These are phyloP conservation scores for Phytophthora podocarpi DNA, from an alignment of 352 stramenopile genomes.

Conservation along the genomic window DNA sequence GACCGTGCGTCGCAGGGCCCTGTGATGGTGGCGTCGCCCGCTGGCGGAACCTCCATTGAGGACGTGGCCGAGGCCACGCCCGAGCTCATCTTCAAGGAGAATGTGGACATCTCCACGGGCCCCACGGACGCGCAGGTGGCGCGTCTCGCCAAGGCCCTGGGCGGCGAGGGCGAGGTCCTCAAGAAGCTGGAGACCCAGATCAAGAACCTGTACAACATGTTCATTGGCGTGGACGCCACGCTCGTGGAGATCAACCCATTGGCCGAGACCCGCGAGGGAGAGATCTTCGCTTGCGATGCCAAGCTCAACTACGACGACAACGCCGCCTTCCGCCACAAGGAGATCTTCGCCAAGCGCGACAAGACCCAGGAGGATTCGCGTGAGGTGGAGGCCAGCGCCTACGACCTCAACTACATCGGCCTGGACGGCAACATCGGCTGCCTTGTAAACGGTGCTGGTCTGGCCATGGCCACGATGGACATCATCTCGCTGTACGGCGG, in stretches of 20 bases:
- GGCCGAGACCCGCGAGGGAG: constrained; percentile 94
- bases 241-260: constrained; percentile 99
- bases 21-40: constrained; percentile 95
- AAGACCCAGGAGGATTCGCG: constrained; percentile 95
- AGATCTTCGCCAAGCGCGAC: constrained; percentile 91
- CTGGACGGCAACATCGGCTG: constrained; percentile 99
- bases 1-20: constrained; percentile 95
- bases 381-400: constrained; percentile 93
- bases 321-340: constrained; percentile 96
- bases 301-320: constrained; percentile 99
- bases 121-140: constrained; percentile 83
- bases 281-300: constrained; percentile 96
- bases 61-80: constrained; percentile 95
- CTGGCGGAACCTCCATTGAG: constrained; percentile 96
- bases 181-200: constrained; percentile 79
- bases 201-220: constrained; percentile 96
- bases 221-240: constrained; percentile 96
- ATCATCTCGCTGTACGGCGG: constrained; percentile 99
- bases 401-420: constrained; percentile 99
- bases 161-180: constrained; percentile 51
- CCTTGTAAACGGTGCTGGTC: constrained; percentile 99
- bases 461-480: constrained; percentile 99
- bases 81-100: constrained; percentile 94
- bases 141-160: constrained; percentile 77
- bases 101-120: constrained; percentile 95